Percentiles rank a stretch among this genome's conserved stretches.
These are phyloP conservation scores for Hyaloscypha finlandica DNA, from an alignment of 495 filamentous ascomycete species.

Conservation along the genomic window DNA sequence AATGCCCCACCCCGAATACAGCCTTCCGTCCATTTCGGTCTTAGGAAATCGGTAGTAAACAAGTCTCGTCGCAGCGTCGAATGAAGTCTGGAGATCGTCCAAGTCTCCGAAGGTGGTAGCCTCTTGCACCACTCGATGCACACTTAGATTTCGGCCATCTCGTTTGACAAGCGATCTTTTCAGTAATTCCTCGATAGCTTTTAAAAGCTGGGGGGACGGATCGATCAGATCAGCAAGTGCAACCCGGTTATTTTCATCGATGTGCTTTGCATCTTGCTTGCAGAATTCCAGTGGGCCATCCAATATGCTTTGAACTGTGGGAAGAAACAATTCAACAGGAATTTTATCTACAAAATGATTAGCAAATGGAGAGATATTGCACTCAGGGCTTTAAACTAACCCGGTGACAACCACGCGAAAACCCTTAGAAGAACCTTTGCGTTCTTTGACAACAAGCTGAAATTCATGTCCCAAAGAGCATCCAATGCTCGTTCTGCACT, in stretches of 20 bases:
- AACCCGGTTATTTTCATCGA: constrained; percentile 1
- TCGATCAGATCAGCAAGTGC: constrained; percentile 7
- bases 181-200: constrained; percentile 11
- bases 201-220: background rate
- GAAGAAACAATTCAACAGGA: constrained; percentile 8
- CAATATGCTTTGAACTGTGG: constrained; percentile 3
- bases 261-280: constrained; percentile 4
- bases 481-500: constrained; percentile 4
- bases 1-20: constrained; percentile 16
- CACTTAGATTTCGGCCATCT: constrained; percentile 6
- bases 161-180: constrained; percentile 17
- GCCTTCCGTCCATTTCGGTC: background rate
- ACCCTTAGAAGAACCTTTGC: constrained; percentile 4
- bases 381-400: background rate
- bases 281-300: constrained; percentile 2
- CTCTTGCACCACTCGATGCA: constrained; percentile 28
- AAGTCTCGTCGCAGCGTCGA: constrained; percentile 10
- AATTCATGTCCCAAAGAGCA: constrained; percentile 17
- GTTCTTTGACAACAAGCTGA: constrained; percentile 12
- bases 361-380: background rate
- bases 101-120: constrained; percentile 12
- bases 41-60: constrained; percentile 25
- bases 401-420: constrained; percentile 5
- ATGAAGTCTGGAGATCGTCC: constrained; percentile 23
- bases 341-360: constrained; percentile 3